Evolutionary conservation across 345 rosid species (phyloP).

Genomic region (Isatis tinctoria): DNA sequence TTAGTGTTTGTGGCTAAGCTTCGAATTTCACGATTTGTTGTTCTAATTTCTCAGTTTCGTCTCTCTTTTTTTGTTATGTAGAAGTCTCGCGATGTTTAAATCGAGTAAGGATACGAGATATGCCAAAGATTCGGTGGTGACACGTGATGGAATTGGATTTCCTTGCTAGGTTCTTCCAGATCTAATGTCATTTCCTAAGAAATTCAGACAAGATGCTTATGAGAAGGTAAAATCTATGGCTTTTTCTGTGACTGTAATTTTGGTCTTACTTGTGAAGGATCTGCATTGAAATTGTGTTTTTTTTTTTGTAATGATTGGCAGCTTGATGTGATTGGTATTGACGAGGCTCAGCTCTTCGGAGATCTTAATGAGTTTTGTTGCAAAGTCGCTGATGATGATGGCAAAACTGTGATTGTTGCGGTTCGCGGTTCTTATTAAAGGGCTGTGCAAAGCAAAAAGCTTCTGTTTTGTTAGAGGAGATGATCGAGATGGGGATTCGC

Average conservation of each 20-base stretch:
- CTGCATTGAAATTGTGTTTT: background rate
- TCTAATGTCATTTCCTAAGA: constrained; percentile 52
- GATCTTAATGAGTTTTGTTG: constrained; percentile 92
- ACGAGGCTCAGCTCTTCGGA: constrained; percentile 89
- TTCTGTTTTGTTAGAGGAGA: constrained; percentile 73
- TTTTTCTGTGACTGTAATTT: background rate
- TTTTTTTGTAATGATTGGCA: constrained; percentile 18
- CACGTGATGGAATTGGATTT: constrained; percentile 74
- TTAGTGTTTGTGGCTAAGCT: background rate
- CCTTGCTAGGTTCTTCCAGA: constrained; percentile 81
- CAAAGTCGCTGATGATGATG: constrained; percentile 76
- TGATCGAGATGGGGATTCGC: constrained; percentile 88
- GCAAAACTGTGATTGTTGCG: constrained; percentile 72
- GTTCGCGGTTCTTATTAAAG: constrained; percentile 69
- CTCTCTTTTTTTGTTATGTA: constrained; percentile 13
- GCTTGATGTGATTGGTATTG: constrained; percentile 92
- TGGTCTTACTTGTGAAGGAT: background rate
- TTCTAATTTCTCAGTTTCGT: background rate
- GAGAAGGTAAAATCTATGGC: constrained; percentile 37
- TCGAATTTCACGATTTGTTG: background rate
- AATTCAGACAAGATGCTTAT: constrained; percentile 60
- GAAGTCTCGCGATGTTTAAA: constrained; percentile 72
- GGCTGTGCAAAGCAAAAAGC: constrained; percentile 65
- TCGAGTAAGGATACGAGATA: constrained; percentile 80
- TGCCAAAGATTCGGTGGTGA: constrained; percentile 66